Evolutionary conservation across 2,329 filamentous ascomycete species (phyloP), one percentile per base, ranked within the genome.

Genomic region (Pseudopithomyces chartarum): DNA sequence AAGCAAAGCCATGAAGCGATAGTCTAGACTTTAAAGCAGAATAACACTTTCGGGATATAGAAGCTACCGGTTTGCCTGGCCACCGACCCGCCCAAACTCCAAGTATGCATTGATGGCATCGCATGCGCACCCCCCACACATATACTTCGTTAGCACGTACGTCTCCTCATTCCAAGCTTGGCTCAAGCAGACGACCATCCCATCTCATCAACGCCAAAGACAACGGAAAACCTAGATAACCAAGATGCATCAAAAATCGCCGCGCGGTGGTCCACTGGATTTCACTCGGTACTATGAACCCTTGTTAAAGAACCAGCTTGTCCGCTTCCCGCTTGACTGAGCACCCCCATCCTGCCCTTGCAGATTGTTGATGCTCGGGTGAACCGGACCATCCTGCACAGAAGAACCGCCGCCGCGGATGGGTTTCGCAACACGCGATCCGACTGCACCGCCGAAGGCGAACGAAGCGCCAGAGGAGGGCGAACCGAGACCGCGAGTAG

Each of bases 401-500:
- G 65, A 45, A 7, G 65, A 45, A 17, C 67, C 66, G 33, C 80
- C 82, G 26, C 82, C 83, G 12, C 86, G 81, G 4, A 89, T 79
- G 17, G 86, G 86, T 73, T 89, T 89, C 42, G 86, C 86, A 66
- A 89, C 88, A 58, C 86, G 76, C 11, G 83, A 79, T 10, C 80
- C 79, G 22, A 74, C 78, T 50, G 80, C 81, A 53, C 82, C 72
- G 40, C 69, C 82, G 63, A 87, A 96, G 76, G 96, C 94, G 69
- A 86, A 87, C 48, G 84, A 86, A 33, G 78, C 79, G 48, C 71
- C 73, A 59, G 83, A 77, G 7, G 85, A 82, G 46, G 87, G 85
- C 64, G 86, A 86, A n/a, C 73, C 73, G 54, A 97, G 86, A 52
- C 91, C 92, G 63, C 92, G 89, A 11, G 93, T 97, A 63, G 90